phyloP scores from a whole-genome alignment of 1,284 basidiomycete species.

The Chalciporus sp. region DNA sequence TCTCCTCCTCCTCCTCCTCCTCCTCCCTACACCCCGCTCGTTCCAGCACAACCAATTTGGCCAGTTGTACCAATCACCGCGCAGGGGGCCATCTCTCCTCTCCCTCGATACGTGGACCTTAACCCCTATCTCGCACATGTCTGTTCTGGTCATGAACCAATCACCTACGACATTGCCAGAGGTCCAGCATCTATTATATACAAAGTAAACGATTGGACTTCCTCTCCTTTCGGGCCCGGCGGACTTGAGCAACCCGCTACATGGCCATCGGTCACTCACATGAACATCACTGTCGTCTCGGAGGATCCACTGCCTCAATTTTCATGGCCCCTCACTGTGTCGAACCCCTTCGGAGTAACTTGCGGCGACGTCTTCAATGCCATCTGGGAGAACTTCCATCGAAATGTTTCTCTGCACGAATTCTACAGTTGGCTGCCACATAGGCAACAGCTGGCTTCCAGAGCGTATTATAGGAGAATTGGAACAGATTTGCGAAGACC shows the following conservation, averaged over 20 bases:
- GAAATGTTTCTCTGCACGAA: slow-evolving; percentile 45
- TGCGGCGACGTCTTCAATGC: slow-evolving; percentile 52
- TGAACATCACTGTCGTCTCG: slow-evolving; percentile 54
- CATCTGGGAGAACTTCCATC: slow-evolving; percentile 48
- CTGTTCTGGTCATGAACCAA: slow-evolving; percentile 43
- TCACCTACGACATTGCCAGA: slow-evolving; percentile 50
- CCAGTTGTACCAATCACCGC: not conserved
- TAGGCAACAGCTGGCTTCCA: slow-evolving; percentile 36
- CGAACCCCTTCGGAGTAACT: slow-evolving; percentile 49
- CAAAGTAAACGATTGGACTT: slow-evolving; percentile 28
- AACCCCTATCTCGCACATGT: slow-evolving; percentile 56
- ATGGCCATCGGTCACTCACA: slow-evolving; percentile 53
- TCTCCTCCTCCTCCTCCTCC: no score
- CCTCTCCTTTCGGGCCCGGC: slow-evolving; percentile 36
- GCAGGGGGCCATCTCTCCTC: slow-evolving; percentile 27
- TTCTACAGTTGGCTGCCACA: slow-evolving; percentile 39
- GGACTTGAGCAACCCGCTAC: slow-evolving; percentile 60
- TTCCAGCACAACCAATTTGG: not conserved
- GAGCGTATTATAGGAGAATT: slow-evolving; percentile 39
- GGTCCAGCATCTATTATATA: slow-evolving; percentile 25
- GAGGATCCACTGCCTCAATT: slow-evolving; percentile 48
- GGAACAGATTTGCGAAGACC: slow-evolving; percentile 4
- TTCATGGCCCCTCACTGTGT: slow-evolving; percentile 56
- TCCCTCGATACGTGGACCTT: slow-evolving; percentile 50
- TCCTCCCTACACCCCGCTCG: not conserved